Conservation (phyloP, 1,139 yeast genomes). For the Zygosaccharomyces sapae region DNA sequence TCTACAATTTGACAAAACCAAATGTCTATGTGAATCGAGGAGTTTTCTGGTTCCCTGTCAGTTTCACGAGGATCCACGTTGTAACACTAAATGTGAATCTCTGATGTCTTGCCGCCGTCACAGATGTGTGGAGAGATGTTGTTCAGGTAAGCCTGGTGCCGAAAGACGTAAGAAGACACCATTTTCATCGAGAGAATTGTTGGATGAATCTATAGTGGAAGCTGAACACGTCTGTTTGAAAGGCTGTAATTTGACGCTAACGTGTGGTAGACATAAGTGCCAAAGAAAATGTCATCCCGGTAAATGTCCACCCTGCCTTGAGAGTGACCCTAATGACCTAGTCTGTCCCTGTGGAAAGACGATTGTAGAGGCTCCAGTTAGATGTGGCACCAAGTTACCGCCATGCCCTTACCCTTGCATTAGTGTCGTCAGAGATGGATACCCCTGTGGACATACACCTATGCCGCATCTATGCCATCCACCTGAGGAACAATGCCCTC, state of each 20-base stretch:
- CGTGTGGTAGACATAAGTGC: conserved; percentile 75
- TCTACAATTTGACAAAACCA: conserved; percentile 33
- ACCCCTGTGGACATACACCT: conserved; percentile 70
- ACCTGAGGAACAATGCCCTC: conserved; percentile 61
- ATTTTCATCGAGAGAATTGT: conserved; percentile 38
- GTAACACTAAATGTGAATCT: conserved; percentile 74
- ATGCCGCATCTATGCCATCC: conserved; percentile 76
- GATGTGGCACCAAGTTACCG: conserved; percentile 77
- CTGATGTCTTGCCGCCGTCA: conserved; percentile 78
- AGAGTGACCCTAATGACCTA: conserved; percentile 76
- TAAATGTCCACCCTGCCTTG: conserved; percentile 78
- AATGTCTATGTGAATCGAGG: conserved; percentile 40
- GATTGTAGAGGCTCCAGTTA: conserved; percentile 74
- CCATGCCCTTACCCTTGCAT: conserved; percentile 67
- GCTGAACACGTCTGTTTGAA: conserved; percentile 73
- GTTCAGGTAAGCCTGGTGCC: conserved; percentile 63
- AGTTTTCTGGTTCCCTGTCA: conserved; percentile 59
- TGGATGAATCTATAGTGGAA: conserved; percentile 60
- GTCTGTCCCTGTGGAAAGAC: conserved; percentile 85
- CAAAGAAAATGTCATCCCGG: conserved; percentile 78
- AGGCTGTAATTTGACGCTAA: conserved; percentile 59
- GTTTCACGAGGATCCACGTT: conserved; percentile 54
- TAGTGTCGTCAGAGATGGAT: conserved; percentile 40
- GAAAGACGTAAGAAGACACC: conserved; percentile 52
- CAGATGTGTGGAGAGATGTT: conserved; percentile 65